Evolutionary conservation across 208 protist genomes (phyloP).

Genomic region (Wallacemonas sp.): DNA sequence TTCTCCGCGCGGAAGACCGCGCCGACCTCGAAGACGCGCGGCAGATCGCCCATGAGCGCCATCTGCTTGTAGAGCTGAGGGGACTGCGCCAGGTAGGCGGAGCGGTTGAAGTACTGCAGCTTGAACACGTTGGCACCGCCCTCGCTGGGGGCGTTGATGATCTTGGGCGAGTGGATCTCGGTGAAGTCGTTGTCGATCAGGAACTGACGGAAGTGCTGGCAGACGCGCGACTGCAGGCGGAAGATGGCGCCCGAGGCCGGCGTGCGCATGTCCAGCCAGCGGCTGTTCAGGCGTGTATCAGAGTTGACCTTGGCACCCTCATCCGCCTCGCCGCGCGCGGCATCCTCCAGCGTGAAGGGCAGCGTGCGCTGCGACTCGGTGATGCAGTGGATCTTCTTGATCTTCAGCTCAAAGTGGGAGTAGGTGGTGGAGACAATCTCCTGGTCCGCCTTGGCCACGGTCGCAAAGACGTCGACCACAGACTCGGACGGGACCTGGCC

Average conservation of each 20-base stretch:
- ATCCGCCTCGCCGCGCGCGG: constrained; percentile 64
- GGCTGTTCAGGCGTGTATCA: constrained; percentile 96
- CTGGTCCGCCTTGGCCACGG: constrained; percentile 60
- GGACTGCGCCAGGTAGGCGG: constrained; percentile 98
- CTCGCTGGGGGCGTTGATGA: constrained; percentile 98
- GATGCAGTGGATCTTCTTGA: constrained; percentile 78
- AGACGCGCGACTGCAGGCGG: constrained; percentile 93
- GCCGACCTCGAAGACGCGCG: constrained; percentile 95
- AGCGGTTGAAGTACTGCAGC: constrained; percentile 91
- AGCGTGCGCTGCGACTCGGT: constrained; percentile 86
- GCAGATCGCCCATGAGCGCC: constrained; percentile 96
- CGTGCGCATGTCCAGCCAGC: constrained; percentile 98
- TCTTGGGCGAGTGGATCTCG: constrained; percentile 99
- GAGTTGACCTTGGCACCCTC: constrained; percentile 87
- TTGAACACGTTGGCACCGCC: constrained; percentile 95
- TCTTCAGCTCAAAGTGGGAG: constrained; percentile 81
- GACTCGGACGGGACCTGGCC: constrained; percentile 88
- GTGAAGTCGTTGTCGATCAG: constrained; percentile 94
- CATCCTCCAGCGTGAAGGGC: constrained; percentile 94
- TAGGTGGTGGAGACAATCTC: constrained; percentile 83
- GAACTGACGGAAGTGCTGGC: constrained; percentile 96
- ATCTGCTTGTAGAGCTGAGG: constrained; percentile 99
- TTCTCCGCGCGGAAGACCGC: constrained; percentile 99
- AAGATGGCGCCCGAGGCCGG: constrained; percentile 97
- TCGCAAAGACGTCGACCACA: constrained; percentile 85